phyloP scores from a whole-genome alignment of 2,329 filamentous ascomycete species.

The Aspergillus novoparasiticus region DNA sequence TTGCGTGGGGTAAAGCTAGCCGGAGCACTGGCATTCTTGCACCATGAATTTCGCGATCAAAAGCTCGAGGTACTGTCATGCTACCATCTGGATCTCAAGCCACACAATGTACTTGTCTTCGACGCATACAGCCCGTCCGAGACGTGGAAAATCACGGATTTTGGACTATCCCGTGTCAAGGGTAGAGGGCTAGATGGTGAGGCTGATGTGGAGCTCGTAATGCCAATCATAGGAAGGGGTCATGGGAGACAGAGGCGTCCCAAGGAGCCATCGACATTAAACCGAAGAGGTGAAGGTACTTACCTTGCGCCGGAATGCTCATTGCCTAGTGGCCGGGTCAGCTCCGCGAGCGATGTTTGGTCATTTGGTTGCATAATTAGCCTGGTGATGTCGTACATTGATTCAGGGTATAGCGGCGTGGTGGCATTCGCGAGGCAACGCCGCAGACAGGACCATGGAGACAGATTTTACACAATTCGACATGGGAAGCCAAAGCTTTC shows the following conservation, averaged over 20 bases:
- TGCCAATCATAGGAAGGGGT: not conserved
- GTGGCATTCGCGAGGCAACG: slow-evolving; percentile 22
- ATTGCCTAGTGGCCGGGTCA: slow-evolving; percentile 30
- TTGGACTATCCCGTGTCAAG: slow-evolving; percentile 45
- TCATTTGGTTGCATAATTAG: slow-evolving; percentile 46
- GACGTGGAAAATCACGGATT: slow-evolving; percentile 47
- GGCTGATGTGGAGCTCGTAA: not conserved
- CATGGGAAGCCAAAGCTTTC: slow-evolving; percentile 11
- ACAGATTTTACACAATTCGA: slow-evolving; percentile 22
- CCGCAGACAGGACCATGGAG: slow-evolving; percentile 21
- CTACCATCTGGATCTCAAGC: slow-evolving; percentile 48
- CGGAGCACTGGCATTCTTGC: slow-evolving; percentile 41
- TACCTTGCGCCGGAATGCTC: slow-evolving; percentile 42
- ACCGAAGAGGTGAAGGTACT: slow-evolving; percentile 31
- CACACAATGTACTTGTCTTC: slow-evolving; percentile 39
- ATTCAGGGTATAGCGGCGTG: slow-evolving; percentile 33
- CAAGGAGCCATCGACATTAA: not conserved
- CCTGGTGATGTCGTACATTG: slow-evolving; percentile 42
- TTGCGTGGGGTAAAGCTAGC: slow-evolving; percentile 35
- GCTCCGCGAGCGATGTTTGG: slow-evolving; percentile 44
- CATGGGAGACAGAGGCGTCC: slow-evolving; percentile 16
- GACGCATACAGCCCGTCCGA: slow-evolving; percentile 11
- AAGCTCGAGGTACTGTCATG: slow-evolving; percentile 34
- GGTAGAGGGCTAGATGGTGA: slow-evolving; percentile 25
- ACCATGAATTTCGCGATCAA: slow-evolving; percentile 34